Evolutionary conservation across 768 basidiomycete species (phyloP).

Genomic region (Xerocomus brunneocitrinus): DNA sequence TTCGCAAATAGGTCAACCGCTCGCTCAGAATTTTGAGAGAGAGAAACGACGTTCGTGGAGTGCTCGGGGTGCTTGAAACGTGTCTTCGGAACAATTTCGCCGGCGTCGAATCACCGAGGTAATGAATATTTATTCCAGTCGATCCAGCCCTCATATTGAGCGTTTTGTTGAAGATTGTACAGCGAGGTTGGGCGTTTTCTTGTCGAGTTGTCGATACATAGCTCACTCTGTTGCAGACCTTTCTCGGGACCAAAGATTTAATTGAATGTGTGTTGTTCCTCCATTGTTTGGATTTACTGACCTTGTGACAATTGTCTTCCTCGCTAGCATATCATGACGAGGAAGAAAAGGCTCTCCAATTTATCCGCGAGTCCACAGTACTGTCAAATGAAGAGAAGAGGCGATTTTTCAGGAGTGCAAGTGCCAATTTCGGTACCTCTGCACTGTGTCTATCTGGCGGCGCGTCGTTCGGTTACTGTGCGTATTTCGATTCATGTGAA

Average conservation of each 20-base stretch:
- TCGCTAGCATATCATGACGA: conserved; percentile 74
- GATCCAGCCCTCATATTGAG: conserved; percentile 3
- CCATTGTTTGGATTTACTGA: not conserved
- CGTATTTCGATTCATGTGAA: conserved; percentile 10
- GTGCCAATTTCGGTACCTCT: conserved; percentile 85
- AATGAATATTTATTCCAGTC: not conserved
- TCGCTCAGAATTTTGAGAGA: conserved; percentile 70
- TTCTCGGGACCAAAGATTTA: conserved; percentile 83
- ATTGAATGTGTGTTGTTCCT: conserved; percentile 63
- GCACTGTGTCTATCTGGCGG: conserved; percentile 96
- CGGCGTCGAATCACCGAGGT: conserved; percentile 83
- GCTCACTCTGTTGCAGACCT: conserved; percentile 55
- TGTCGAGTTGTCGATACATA: not conserved
- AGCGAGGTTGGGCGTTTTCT: conserved; percentile 55
- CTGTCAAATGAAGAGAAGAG: conserved; percentile 85
- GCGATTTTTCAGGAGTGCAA: conserved; percentile 84
- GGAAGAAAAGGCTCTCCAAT: conserved; percentile 69
- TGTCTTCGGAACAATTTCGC: conserved; percentile 92
- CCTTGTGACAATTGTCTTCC: not conserved
- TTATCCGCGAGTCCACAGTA: conserved; percentile 67
- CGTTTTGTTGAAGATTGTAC: conserved; percentile 57
- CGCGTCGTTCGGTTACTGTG: conserved; percentile 91
- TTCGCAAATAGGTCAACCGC: conserved; percentile 53
- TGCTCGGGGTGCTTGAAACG: conserved; percentile 87
- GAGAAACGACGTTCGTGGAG: conserved; percentile 76